These are phyloP conservation scores for Flaveria brownii DNA, from an alignment of 129 eudicot genomes.

Conservation along the genomic window DNA sequence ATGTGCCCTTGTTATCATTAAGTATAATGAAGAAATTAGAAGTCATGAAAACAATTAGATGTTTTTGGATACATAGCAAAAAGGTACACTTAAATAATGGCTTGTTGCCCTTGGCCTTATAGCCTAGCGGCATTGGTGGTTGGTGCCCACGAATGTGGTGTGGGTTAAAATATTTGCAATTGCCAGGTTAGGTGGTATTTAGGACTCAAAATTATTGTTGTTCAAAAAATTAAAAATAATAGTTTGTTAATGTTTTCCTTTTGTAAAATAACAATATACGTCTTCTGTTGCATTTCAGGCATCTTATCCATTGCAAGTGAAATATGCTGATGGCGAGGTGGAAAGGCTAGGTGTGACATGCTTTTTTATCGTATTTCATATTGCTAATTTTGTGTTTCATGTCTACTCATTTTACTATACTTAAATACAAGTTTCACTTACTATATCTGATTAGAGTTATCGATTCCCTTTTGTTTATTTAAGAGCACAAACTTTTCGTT, in stretches of 20 bases:
- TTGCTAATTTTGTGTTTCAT: slow-evolving; percentile 2
- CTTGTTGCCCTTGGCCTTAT: not conserved
- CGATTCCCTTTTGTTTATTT: slow-evolving; percentile 22
- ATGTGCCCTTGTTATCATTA: slow-evolving; percentile 20
- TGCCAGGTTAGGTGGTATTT: too few relatives aligned
- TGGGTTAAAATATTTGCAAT: too few relatives aligned
- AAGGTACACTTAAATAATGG: slow-evolving; percentile 12
- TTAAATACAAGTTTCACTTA: slow-evolving; percentile 9
- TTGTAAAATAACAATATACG: slow-evolving; percentile 36
- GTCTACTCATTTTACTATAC: not conserved
- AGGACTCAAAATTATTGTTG: too few relatives aligned
- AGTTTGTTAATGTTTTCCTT: not conserved
- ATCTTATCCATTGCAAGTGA: slow-evolving; percentile 97
- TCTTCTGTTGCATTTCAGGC: slow-evolving; percentile 66
- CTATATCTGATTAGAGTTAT: slow-evolving; percentile 23
- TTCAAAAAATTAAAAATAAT: not conserved
- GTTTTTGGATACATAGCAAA: not conserved
- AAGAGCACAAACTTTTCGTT: slow-evolving; percentile 92
- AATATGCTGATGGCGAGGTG: slow-evolving; percentile 96
- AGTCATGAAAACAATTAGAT: not conserved
- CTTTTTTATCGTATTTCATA: slow-evolving; percentile 16
- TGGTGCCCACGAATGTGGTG: too few relatives aligned
- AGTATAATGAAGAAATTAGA: not conserved
- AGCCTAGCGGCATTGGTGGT: too few relatives aligned
- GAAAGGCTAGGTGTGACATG: slow-evolving; percentile 86